phyloP scores from a whole-genome alignment of 2,329 filamentous ascomycete genomes.

The Monilinia fructicola region DNA sequence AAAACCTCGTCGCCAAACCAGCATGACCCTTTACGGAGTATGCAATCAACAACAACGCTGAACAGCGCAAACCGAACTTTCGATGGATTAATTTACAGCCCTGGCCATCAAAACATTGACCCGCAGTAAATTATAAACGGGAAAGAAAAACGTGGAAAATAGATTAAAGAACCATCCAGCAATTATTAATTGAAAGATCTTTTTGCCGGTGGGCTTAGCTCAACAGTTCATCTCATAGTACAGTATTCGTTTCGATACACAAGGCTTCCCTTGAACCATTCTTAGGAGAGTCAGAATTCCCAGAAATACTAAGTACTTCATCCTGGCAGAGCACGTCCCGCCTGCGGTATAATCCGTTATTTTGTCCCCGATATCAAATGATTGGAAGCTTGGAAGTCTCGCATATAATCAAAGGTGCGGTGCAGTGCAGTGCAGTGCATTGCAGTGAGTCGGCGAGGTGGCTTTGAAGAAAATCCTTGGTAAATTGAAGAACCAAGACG shows the following conservation, averaged over 20 bases:
- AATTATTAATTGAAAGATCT: too few relatives aligned
- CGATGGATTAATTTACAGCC: background rate
- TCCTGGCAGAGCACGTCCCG: slow-evolving; percentile 3
- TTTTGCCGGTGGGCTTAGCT: background rate
- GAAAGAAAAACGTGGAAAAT: background rate
- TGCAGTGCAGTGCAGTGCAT: background rate
- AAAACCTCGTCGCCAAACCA: background rate
- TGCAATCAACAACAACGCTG: background rate
- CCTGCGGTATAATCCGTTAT: background rate
- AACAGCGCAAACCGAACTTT: background rate
- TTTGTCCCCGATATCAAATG: background rate
- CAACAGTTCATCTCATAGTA: too few relatives aligned
- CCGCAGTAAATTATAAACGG: background rate
- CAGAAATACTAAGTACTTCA: background rate
- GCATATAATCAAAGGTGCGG: background rate
- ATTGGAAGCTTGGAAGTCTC: background rate
- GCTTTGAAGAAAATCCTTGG: background rate
- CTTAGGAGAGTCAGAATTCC: background rate
- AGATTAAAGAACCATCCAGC: background rate
- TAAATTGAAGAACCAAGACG: background rate
- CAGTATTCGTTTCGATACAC: too few relatives aligned
- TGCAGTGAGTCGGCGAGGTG: background rate
- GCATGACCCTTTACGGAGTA: background rate
- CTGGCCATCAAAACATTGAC: background rate
- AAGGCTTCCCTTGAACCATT: background rate